A percentile compares a stretch with the other conserved stretches of the same genome.
Evolutionary conservation across 495 filamentous ascomycete genomes (phyloP).

Genomic region (Penicillium robsamsonii): DNA sequence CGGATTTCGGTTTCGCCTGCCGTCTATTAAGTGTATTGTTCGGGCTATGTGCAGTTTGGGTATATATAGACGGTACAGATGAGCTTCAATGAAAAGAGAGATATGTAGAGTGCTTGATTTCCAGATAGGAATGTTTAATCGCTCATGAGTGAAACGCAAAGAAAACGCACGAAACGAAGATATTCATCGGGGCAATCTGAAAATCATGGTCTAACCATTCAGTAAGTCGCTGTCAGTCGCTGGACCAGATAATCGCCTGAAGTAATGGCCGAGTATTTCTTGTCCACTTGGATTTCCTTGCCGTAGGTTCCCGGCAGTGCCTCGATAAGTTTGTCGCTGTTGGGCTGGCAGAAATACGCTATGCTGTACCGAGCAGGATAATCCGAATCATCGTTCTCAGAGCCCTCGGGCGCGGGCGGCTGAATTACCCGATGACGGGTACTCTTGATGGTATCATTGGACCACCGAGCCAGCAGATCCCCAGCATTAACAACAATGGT

Average conservation of each 20-base stretch:
- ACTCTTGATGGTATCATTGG: constrained; percentile 83
- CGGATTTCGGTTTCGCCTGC: constrained; percentile 47
- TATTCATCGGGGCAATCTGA: neutral
- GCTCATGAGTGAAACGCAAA: neutral
- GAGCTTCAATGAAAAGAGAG: neutral
- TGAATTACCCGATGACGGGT: constrained; percentile 90
- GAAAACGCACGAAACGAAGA: neutral
- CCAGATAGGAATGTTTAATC: neutral
- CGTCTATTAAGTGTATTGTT: constrained; percentile 36
- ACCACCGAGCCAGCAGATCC: constrained; percentile 85
- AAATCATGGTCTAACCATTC: constrained; percentile 5
- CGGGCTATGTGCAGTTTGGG: neutral
- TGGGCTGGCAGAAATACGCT: constrained; percentile 89
- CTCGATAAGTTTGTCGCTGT: constrained; percentile 74
- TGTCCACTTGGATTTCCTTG: constrained; percentile 55
- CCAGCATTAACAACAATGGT: constrained; percentile 92
- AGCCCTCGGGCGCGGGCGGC: constrained; percentile 51
- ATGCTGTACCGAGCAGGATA: constrained; percentile 52
- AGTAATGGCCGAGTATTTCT: constrained; percentile 77
- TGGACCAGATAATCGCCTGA: constrained; percentile 81
- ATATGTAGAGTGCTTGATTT: neutral
- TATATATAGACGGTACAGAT: constrained; percentile 4
- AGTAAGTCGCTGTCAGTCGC: constrained; percentile 72
- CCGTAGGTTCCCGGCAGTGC: constrained; percentile 84
- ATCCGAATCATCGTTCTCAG: constrained; percentile 15